Base-by-base conservation (phyloP, 2,329 filamentous ascomycete genomes). In the Diplodia mutila region DNA sequence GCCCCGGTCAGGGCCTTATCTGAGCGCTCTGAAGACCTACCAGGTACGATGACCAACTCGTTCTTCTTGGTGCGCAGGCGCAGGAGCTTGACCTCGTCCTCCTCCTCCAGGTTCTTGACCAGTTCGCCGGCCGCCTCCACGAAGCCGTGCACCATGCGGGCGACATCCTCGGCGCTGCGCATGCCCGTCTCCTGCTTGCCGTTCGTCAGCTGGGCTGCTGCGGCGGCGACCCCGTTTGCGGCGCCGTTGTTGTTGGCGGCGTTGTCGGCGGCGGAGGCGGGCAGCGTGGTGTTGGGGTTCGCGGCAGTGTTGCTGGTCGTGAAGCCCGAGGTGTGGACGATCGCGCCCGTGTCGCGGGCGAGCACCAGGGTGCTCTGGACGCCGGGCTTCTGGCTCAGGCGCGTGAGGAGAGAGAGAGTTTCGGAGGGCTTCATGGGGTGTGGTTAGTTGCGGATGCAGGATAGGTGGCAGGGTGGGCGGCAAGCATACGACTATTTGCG, bases 41-140 rank as follows among this genome's bases (percentile, higher is more conserved):
- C 83, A 65, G 91, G 91, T 23, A 94, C 90, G 74, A 95, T 92
- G 68, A 95, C 90, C 70, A 95, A 81, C 78, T 96, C 92, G 73
- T 93, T 91, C 78, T 91, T 93, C 82, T 89, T 93, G n/a, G 91
- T 94, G 71, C 92, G 86, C 71, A 96, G 76, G 70, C 91, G 85
- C 63, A 95, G 79, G 57, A 95, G 82, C 79, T 90, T 93, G 70
- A 94, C 80, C 75, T 94, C 91, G 73, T 95, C 92, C 81, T 93
- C 90, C 37, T 85, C 84, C 74, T 94, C 91, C 73, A 94, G 81
- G 69, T 90, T 90, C 70, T 89, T 84, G n/a, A 93, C 88, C 71
- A 94, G 80, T 49, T 83, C 85, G 21, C 89, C 90, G 1, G 91
- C 90, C 11, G 84, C 85, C 71, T 87, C 89, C 69, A 94, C 85